A percentile compares a stretch with the other conserved stretches of the same genome.
phyloP scores from a whole-genome alignment of 1,139 yeast genomes.

The Debaryomyces fabryi region DNA sequence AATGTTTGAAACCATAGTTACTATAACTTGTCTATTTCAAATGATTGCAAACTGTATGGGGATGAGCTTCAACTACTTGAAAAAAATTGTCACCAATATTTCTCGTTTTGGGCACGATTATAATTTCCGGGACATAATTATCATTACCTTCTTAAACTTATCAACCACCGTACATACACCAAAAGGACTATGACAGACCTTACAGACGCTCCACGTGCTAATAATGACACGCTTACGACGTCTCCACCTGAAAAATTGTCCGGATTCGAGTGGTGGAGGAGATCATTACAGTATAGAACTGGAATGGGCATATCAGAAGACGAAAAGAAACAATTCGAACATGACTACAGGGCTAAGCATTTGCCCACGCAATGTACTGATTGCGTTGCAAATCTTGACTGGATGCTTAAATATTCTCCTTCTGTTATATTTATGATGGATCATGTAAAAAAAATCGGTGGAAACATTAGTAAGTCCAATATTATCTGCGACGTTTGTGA shows the following conservation, averaged over 20 bases:
- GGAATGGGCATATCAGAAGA: conserved; percentile 64
- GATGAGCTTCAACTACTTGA: conserved; percentile 5
- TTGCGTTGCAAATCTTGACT: conserved; percentile 75
- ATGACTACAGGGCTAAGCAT: conserved; percentile 52
- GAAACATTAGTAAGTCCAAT: conserved; percentile 45
- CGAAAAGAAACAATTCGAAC: conserved; percentile 61
- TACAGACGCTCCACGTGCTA: conserved; percentile 6
- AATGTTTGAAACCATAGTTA: conserved; percentile 59
- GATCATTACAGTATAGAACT: conserved; percentile 70
- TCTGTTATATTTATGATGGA: conserved; percentile 86
- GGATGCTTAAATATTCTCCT: conserved; percentile 82
- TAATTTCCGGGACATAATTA: conserved; percentile 7
- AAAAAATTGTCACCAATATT: conserved; percentile 4
- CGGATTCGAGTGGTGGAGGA: conserved; percentile 84
- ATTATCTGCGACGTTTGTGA: conserved; percentile 86
- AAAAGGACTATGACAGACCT: conserved; percentile 8
- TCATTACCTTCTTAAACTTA: neutral
- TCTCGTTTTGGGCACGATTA: conserved; percentile 4
- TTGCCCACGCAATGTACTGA: conserved; percentile 56
- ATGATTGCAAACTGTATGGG: conserved; percentile 3
- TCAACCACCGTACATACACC: neutral
- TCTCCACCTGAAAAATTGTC: conserved; percentile 27
- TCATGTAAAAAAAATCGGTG: conserved; percentile 74
- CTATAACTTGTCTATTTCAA: neutral
- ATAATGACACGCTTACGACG: conserved; percentile 12